A percentile compares a stretch with the other conserved stretches of the same genome.
Conservation (phyloP, 1,284 basidiomycete genomes). For the Puccinia novopanici region DNA sequence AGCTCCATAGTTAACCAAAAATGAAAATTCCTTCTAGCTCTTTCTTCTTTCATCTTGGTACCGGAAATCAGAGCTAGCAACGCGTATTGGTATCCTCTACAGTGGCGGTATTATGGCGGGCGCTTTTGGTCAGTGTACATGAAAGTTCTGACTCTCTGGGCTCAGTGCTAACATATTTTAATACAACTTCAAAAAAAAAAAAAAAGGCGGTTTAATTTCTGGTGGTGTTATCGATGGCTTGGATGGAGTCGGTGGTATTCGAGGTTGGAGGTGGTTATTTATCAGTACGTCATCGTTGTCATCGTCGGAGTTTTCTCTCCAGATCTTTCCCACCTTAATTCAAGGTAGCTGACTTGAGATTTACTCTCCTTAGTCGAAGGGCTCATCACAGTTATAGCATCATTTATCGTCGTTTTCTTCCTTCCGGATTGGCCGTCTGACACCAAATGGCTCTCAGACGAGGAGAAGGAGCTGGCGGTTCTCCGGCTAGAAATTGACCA, state of each 20-base stretch:
- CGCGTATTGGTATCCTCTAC: constrained; percentile 53
- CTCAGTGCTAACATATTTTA: neutral
- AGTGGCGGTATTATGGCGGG: constrained; percentile 53
- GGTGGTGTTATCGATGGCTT: constrained; percentile 54
- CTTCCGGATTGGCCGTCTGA: constrained; percentile 61
- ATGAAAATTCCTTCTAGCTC: constrained; percentile 23
- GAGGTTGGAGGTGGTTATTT: constrained; percentile 57
- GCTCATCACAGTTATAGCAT: constrained; percentile 34
- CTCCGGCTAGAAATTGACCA: constrained; percentile 61
- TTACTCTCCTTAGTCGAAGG: constrained; percentile 17
- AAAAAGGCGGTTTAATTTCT: constrained; percentile 52
- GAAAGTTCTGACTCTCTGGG: neutral
- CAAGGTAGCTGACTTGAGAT: neutral
- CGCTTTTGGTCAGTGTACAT: constrained; percentile 52
- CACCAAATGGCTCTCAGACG: constrained; percentile 61
- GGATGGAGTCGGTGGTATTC: constrained; percentile 51
- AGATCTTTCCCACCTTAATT: neutral
- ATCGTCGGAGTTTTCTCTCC: neutral
- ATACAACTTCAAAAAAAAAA: neutral
- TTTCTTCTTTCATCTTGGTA: constrained; percentile 54
- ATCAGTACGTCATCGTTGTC: constrained; percentile 51
- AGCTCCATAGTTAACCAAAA: neutral
- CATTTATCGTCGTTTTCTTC: constrained; percentile 56
- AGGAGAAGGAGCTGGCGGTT: constrained; percentile 61
- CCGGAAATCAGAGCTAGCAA: constrained; percentile 54